Evolutionary conservation across 257 asterid species (phyloP).

Genomic region (Salvia hispanica): DNA sequence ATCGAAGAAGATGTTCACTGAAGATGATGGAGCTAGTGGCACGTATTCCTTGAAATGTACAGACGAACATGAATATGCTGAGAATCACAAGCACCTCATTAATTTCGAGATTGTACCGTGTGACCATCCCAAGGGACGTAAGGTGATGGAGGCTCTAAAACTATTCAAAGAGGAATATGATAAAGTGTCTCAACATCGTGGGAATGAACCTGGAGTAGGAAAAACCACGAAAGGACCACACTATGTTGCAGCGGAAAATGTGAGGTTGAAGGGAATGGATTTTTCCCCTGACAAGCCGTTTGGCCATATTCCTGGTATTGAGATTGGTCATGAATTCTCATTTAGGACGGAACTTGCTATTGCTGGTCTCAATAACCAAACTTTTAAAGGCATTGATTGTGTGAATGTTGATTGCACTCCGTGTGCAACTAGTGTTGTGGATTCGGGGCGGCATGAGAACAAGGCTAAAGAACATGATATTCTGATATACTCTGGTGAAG

Average conservation of each 20-base stretch:
- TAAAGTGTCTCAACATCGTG: slow-evolving; percentile 42
- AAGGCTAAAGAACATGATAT: slow-evolving; percentile 30
- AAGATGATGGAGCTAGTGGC: not conserved
- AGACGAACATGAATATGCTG: not conserved
- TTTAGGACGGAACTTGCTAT: slow-evolving; percentile 64
- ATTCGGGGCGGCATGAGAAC: slow-evolving; percentile 62
- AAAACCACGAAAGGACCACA: slow-evolving; percentile 6
- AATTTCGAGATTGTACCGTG: slow-evolving; percentile 27
- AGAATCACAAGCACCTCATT: slow-evolving; percentile 18
- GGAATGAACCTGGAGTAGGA: slow-evolving; percentile 34
- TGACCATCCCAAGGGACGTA: slow-evolving; percentile 26
- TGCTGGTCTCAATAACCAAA: slow-evolving; percentile 60
- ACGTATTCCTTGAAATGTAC: not conserved
- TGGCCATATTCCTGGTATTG: slow-evolving; percentile 70
- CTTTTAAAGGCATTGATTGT: slow-evolving; percentile 55
- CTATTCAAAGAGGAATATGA: slow-evolving; percentile 44
- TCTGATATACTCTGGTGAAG: slow-evolving; percentile 72
- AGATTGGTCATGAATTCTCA: slow-evolving; percentile 67
- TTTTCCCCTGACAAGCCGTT: slow-evolving; percentile 29
- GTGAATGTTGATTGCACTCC: slow-evolving; percentile 33
- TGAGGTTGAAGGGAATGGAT: slow-evolving; percentile 29
- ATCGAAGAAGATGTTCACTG: not conserved
- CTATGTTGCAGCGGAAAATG: slow-evolving; percentile 21
- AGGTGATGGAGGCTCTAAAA: slow-evolving; percentile 56
- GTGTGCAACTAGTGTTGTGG: slow-evolving; percentile 69